Base-by-base conservation (phyloP, 345 rosid species). In the Bruguiera gymnorhiza region DNA sequence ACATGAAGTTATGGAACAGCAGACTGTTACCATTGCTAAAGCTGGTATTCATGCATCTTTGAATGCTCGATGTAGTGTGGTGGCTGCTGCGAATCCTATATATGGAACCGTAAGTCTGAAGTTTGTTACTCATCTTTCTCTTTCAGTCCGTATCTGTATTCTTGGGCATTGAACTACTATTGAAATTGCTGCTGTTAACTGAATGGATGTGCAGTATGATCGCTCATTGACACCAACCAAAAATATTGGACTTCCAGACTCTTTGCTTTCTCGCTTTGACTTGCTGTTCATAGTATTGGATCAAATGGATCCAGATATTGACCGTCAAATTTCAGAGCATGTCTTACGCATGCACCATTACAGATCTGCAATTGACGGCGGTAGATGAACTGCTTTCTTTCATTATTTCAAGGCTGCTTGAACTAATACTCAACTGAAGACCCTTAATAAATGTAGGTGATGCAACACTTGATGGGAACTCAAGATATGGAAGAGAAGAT, bases 1-100 rank as follows among this genome's bases (percentile, higher is more conserved):
- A 75, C 99, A 95, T 66, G 99, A 95, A 79, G 99, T 95, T 68
- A 95, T 95, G 99, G 99, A 95, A 83, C 99, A 95, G 80, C 99
- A 95, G 82, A 95, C 99, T 20, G 99, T 95, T 74, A 95, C 98
- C 32, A 95, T 92, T 72, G 99, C 99, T 59, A 95, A 95, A 86
- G 99, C 99, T 43, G 99, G 99, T 65, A 95, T 95, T 60, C 97
- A 92, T 88, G 98, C 99, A 57, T 95, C 99, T 60, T 73, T 95
- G 67, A 95, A 92, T 82, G 99, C 99, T 76, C 86, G 99, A 51
- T 92, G 98, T 84, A 90, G 98, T 69, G 99, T 95, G 67, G 96
- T 95, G 67, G 98, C 99, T 77, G 99, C 99, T 65, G 99, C 99
- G 66, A 94, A 94, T 82, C 99, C 99, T 80, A 92, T 95, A 62